These are phyloP conservation scores for Ambrosia trifida DNA, from an alignment of 129 eudicot species.

Conservation along the genomic window DNA sequence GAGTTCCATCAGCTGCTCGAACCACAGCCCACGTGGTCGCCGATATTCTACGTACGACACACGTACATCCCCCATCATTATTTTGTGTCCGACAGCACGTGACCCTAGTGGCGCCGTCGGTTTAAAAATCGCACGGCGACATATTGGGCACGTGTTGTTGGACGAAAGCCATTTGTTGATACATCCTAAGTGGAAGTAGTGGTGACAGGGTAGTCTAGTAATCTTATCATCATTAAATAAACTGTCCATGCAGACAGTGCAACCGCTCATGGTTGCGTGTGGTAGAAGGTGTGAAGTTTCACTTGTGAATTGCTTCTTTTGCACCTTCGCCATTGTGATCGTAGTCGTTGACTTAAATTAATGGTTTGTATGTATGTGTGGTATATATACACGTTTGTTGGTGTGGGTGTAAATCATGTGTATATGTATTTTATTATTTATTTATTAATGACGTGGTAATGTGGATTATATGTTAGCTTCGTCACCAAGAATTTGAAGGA, in stretches of 20 bases:
- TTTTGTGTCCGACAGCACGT: too few species aligned
- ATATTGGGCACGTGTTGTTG: conserved; percentile 19
- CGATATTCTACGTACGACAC: too few species aligned
- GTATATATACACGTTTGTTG: background rate
- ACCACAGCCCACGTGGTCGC: too few species aligned
- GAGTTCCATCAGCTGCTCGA: too few species aligned
- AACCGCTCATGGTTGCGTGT: background rate
- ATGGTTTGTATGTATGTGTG: background rate
- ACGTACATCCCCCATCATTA: too few species aligned
- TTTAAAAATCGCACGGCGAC: background rate
- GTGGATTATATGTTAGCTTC: too few species aligned
- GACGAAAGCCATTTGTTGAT: conserved; percentile 8
- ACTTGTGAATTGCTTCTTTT: background rate
- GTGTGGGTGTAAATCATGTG: too few species aligned
- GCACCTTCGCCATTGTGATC: background rate
- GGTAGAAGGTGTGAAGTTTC: conserved; percentile 16
- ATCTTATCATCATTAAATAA: background rate
- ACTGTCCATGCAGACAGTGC: conserved; percentile 14
- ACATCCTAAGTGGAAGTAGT: conserved; percentile 22
- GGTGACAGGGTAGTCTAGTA: conserved; percentile 15
- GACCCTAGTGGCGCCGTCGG: background rate
- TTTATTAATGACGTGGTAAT: too few species aligned
- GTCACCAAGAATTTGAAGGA: too few species aligned
- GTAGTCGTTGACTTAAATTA: background rate
- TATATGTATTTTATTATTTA: too few species aligned